These are phyloP conservation scores for Zelopaecilomyces penicillatus DNA, from an alignment of 2,329 filamentous ascomycete genomes.

Conservation along the genomic window DNA sequence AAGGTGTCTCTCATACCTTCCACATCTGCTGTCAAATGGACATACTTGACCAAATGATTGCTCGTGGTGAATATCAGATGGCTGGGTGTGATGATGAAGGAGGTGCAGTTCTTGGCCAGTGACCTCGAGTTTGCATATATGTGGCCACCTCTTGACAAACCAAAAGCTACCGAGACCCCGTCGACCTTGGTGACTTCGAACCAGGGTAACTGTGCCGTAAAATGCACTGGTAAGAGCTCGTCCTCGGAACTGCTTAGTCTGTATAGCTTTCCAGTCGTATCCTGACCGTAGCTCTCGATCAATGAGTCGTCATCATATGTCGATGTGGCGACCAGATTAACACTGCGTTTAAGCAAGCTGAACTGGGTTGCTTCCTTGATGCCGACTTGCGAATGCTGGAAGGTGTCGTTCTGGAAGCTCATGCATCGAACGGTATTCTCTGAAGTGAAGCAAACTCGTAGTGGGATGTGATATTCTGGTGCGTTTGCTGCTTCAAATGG, in stretches of 20 bases:
- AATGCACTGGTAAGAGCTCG: conserved; percentile 28
- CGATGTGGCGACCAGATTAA: conserved; percentile 21
- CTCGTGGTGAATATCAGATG: conserved; percentile 91
- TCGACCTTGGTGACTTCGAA: conserved; percentile 38
- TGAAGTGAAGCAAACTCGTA: conserved; percentile 25
- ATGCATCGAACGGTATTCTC: conserved; percentile 22
- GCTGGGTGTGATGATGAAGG: conserved; percentile 69
- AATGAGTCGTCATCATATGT: conserved; percentile 22
- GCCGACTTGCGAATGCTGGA: conserved; percentile 15
- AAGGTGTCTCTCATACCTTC: conserved; percentile 43
- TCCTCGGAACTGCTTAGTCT: conserved; percentile 24
- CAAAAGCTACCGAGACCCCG: conserved; percentile 41
- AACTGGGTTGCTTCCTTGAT: conserved; percentile 13
- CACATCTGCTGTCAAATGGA: conserved; percentile 59
- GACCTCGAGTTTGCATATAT: conserved; percentile 69
- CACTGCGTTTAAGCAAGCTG: conserved; percentile 12
- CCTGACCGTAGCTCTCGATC: conserved; percentile 35
- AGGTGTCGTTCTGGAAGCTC: conserved; percentile 18
- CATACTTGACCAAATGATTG: conserved; percentile 87
- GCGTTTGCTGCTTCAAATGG: conserved; percentile 26
- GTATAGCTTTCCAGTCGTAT: conserved; percentile 37
- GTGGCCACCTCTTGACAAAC: conserved; percentile 66
- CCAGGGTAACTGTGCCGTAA: conserved; percentile 44
- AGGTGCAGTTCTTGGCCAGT: conserved; percentile 82
- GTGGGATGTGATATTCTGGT: conserved; percentile 17